Evolutionary conservation across 257 asterid genomes (phyloP), one percentile per base, ranked within the genome.

Genomic region (Solanum sparsipilum): DNA sequence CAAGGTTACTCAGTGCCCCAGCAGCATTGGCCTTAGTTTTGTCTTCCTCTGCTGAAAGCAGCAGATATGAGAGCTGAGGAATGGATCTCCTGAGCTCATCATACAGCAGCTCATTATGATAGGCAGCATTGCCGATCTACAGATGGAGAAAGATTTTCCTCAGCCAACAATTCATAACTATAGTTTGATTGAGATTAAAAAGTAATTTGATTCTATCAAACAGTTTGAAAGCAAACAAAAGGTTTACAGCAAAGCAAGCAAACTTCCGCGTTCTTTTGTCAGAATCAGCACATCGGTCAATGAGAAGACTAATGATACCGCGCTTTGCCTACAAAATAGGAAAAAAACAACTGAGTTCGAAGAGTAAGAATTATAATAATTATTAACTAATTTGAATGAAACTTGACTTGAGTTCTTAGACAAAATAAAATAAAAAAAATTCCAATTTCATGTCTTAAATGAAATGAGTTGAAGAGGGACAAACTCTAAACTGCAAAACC

Each of bases 21-120:
- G 99, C 99, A 85, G 99, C 99, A 88, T 97, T 97, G 86, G 98
- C 98, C 91, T 96, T 97, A 23, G 99, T 97, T 92, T 97, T 97
- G 90, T 97, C 98, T 91, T 97, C 99, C 93, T 94, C 99, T 27
- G 93, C 92, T 11, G 98, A 94, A 87, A 95, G 91, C 90, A 97
- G 93, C 92, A 97, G 87, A 84, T 86, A 92, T 73, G 91, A 92
- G 58, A 97, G 96, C 93, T 94, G 98, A n/a, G 99, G 98, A 60
- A 97, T 94, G 90, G 93, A 96, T 92, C 96, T 92, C 91, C 93
- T 92, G 48, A 96, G 97, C 92, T 95, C 98, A 11, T 96, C 99
- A 67, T 97, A 96, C 86, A 96, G 89, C 10, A 92, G 92, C 90
- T 97, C 99, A 70, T 94, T 96, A 78, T 97, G 99, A 91, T 96